A percentile compares a stretch with the other conserved stretches of the same genome.
phyloP scores from a whole-genome alignment of 78 protist species.

The Dictyostelium discoideum region DNA sequence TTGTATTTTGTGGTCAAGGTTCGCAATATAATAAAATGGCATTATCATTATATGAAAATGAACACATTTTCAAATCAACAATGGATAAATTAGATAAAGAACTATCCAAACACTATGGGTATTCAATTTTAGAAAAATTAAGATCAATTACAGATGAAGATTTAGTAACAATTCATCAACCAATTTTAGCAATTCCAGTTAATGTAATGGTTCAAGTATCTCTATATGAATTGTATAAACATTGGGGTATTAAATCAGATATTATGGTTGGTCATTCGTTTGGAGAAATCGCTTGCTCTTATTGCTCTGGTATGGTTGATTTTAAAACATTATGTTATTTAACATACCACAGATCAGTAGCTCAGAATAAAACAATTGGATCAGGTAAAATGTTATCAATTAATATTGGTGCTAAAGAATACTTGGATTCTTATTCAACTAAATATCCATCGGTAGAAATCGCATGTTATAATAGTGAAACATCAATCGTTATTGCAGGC shows the following conservation, averaged over 20 bases:
- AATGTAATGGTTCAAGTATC: neutral
- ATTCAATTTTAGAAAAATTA: neutral
- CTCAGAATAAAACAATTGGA: slow-evolving; percentile 27
- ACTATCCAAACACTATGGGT: neutral
- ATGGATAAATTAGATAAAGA: neutral
- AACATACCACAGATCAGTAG: neutral
- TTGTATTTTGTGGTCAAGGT: slow-evolving; percentile 69
- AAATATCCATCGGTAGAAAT: neutral
- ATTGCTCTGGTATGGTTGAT: slow-evolving; percentile 1
- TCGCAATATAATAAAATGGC: slow-evolving; percentile 53
- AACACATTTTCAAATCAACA: neutral
- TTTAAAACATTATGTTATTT: neutral
- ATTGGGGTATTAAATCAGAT: slow-evolving; percentile 14
- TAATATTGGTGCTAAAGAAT: neutral
- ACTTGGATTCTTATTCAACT: neutral
- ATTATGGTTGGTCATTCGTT: slow-evolving; percentile 8
- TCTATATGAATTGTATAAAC: neutral
- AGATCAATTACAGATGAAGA: neutral
- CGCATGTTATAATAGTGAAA: slow-evolving; percentile 7
- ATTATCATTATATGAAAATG: neutral
- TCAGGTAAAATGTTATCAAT: slow-evolving; percentile 36
- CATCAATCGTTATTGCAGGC: slow-evolving; percentile 16
- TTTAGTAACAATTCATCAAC: neutral
- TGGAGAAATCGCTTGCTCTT: slow-evolving; percentile 13
- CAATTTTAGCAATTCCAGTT: neutral